Percentiles rank a stretch among this genome's conserved stretches.
Conservation (phyloP, 805 yeast genomes). For the Dipodascopsis tothii region DNA sequence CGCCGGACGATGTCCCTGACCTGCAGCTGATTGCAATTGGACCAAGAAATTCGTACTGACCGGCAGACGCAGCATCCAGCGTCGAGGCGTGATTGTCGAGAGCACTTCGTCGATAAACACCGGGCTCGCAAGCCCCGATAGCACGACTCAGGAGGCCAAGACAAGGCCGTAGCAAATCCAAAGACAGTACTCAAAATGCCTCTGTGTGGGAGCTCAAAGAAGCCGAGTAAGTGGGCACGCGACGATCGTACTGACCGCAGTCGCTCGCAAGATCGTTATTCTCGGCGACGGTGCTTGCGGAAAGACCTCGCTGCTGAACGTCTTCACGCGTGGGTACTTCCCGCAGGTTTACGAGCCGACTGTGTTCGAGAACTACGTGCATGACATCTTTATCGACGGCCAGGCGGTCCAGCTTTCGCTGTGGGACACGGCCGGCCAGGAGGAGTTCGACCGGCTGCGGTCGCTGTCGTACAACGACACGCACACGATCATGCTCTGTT, state of each 20-base stretch:
- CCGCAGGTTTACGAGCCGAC: conserved; percentile 98
- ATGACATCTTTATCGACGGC: conserved; percentile 91
- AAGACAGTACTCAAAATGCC: conserved; percentile 31
- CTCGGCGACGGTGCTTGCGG: conserved; percentile 67
- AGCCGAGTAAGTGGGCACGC: conserved; percentile 14
- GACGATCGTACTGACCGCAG: not conserved
- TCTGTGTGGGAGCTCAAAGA: conserved; percentile 31
- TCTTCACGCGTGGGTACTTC: conserved; percentile 93
- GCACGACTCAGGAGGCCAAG: too few relatives aligned
- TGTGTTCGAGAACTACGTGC: conserved; percentile 93
- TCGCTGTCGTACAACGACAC: conserved; percentile 91
- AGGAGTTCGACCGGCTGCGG: conserved; percentile 90
- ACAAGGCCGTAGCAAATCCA: too few relatives aligned
- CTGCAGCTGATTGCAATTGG: too few relatives aligned
- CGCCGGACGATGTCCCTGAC: too few relatives aligned
- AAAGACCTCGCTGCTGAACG: conserved; percentile 87
- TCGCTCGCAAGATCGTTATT: conserved; percentile 21
- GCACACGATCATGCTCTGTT: conserved; percentile 93
- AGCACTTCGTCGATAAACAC: too few relatives aligned
- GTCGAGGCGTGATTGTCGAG: too few relatives aligned
- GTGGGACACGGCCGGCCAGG: conserved; percentile 99
- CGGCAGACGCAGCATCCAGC: too few relatives aligned
- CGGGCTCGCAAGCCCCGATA: too few relatives aligned
- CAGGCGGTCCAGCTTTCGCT: conserved; percentile 84
- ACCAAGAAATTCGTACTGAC: too few relatives aligned